Evolutionary conservation across 1,139 yeast genomes (phyloP).

Genomic region (Nadsonia commutata): DNA sequence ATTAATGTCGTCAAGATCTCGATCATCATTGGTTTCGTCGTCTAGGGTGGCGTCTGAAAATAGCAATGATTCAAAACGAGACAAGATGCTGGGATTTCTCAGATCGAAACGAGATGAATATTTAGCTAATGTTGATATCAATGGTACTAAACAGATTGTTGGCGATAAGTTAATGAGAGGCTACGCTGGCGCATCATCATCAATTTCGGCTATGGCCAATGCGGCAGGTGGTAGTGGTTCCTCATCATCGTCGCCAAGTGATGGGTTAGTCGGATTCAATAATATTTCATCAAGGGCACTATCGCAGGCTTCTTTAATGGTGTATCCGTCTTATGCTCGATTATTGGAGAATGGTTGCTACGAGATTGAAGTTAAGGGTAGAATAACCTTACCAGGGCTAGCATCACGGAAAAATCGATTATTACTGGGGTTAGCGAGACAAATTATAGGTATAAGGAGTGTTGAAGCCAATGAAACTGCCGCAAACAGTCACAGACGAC

Average conservation of each 20-base stretch:
- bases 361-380: conserved; percentile 57
- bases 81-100: conserved; percentile 11
- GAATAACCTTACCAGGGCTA: conserved; percentile 57
- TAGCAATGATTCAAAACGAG: conserved; percentile 7
- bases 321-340: conserved; percentile 56
- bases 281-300: conserved; percentile 14
- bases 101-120: conserved; percentile 14
- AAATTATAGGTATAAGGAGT: conserved; percentile 35
- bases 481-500: conserved; percentile 15
- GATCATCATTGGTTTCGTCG: background rate
- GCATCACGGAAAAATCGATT: conserved; percentile 58
- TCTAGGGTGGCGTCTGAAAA: background rate
- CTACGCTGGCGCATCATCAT: background rate
- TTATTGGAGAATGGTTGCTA: conserved; percentile 18
- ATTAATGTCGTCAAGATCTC: background rate
- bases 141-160: background rate
- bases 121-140: conserved; percentile 7
- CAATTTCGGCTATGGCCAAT: background rate
- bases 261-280: background rate
- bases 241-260: background rate
- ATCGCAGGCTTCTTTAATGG: conserved; percentile 18
- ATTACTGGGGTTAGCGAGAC: conserved; percentile 53
- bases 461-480: background rate
- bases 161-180: background rate
- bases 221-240: background rate